A percentile compares a stretch with the other conserved stretches of the same genome.
These are phyloP conservation scores for Pyrenochaeta sp. DNA, from an alignment of 2,329 filamentous ascomycete genomes.

Conservation along the genomic window DNA sequence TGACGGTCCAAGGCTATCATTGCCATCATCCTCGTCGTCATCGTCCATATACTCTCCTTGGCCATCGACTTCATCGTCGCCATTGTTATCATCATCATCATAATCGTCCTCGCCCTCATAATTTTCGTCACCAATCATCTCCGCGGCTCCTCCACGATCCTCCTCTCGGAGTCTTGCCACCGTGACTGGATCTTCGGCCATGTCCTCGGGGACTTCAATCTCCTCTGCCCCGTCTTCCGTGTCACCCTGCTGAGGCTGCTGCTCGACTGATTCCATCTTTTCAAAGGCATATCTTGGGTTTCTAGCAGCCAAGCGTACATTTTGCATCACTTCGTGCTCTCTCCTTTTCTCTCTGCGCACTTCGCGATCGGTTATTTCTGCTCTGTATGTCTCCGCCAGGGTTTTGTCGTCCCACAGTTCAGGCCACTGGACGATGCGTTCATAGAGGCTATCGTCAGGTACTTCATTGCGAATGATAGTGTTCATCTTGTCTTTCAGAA, in stretches of 20 bases:
- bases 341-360: conserved; percentile 29
- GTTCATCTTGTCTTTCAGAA: conserved; percentile 85
- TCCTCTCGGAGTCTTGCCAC: conserved; percentile 32
- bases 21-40: conserved; percentile 25
- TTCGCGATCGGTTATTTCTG: conserved; percentile 35
- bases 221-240: conserved; percentile 27
- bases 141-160: no score
- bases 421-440: conserved; percentile 42
- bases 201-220: conserved; percentile 36
- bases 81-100: conserved; percentile 22
- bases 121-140: no score
- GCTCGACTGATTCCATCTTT: conserved; percentile 29
- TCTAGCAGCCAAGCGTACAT: conserved; percentile 39
- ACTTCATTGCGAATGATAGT: conserved; percentile 46
- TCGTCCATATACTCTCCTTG: conserved; percentile 24
- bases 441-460: conserved; percentile 40
- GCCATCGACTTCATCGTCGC: conserved; percentile 19
- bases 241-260: conserved; percentile 4
- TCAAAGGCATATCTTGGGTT: conserved; percentile 45
- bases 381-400: conserved; percentile 35
- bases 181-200: conserved; percentile 39
- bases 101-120: conserved; percentile 26
- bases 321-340: conserved; percentile 43
- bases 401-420: conserved; percentile 43
- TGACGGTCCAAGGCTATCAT: conserved; percentile 17